phyloP scores from a whole-genome alignment of 352 stramenopile species.

The Aphanomyces invadans region DNA sequence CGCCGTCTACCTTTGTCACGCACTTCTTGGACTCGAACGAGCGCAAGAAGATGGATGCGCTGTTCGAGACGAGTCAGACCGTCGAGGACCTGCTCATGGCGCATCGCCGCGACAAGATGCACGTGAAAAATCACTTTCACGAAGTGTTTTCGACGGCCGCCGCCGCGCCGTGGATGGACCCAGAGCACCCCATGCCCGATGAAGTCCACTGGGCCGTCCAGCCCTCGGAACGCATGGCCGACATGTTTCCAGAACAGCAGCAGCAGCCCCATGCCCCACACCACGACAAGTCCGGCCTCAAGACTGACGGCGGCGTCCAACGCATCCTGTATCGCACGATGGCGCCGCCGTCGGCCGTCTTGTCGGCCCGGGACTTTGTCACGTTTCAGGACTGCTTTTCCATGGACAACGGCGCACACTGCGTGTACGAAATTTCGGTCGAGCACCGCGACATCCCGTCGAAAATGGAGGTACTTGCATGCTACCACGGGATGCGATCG shows the following conservation, averaged over 20 bases:
- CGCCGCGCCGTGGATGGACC: conserved; percentile 8
- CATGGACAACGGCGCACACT: conserved; percentile 12
- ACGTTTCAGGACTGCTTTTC: conserved; percentile 22
- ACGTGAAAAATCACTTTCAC: conserved; percentile 3
- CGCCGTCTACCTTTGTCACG: conserved; percentile 7
- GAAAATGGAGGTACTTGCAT: neutral
- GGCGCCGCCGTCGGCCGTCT: neutral
- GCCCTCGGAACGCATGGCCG: conserved; percentile 1
- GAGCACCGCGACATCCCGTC: conserved; percentile 7
- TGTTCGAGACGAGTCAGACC: conserved; percentile 9
- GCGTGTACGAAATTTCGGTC: conserved; percentile 15
- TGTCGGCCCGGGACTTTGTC: conserved; percentile 17
- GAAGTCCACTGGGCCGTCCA: conserved; percentile 4
- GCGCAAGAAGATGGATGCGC: conserved; percentile 14
- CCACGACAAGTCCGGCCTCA: neutral
- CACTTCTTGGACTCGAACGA: conserved; percentile 14
- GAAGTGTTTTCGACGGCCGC: neutral
- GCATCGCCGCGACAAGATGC: conserved; percentile 1
- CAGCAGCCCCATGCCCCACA: neutral
- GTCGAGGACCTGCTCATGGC: conserved; percentile 22
- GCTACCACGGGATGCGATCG: too few species aligned
- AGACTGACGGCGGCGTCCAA: conserved; percentile 4
- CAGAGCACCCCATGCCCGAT: neutral
- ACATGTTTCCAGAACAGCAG: neutral
- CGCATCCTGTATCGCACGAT: conserved; percentile 19